Conservation (phyloP, 495 filamentous ascomycete genomes). For the Tetracladium marchalianum region DNA sequence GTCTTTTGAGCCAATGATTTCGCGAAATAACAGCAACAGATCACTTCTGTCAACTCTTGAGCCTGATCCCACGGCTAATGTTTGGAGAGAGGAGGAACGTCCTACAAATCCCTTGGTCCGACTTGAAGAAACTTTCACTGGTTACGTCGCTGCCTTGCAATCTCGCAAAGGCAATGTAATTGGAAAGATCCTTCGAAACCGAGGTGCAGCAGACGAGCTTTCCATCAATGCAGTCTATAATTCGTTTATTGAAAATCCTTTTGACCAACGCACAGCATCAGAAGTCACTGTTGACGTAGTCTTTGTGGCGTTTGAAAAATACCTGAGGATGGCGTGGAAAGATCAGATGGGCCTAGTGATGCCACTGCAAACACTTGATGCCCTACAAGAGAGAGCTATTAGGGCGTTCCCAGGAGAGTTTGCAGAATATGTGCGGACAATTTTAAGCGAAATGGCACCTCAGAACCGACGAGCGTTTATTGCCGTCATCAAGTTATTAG, state of each 20-base stretch:
- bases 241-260: slow-evolving; percentile 69
- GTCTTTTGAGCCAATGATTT: slow-evolving; percentile 20
- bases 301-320: slow-evolving; percentile 91
- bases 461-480: slow-evolving; percentile 88
- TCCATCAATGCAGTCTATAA: slow-evolving; percentile 90
- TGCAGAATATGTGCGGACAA: slow-evolving; percentile 69
- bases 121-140: slow-evolving; percentile 78
- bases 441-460: slow-evolving; percentile 71
- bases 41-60: slow-evolving; percentile 30
- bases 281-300: slow-evolving; percentile 80
- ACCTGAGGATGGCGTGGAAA: slow-evolving; percentile 79
- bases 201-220: slow-evolving; percentile 64
- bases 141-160: slow-evolving; percentile 73
- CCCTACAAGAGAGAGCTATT: slow-evolving; percentile 65
- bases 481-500: slow-evolving; percentile 72
- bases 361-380: slow-evolving; percentile 48
- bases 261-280: slow-evolving; percentile 58
- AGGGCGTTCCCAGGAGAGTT: slow-evolving; percentile 70
- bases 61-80: slow-evolving; percentile 21
- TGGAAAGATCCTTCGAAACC: slow-evolving; percentile 59
- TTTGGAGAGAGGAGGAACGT: slow-evolving; percentile 30
- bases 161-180: slow-evolving; percentile 79
- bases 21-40: slow-evolving; percentile 32
- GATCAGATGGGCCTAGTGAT: slow-evolving; percentile 82
- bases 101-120: slow-evolving; percentile 49